Evolutionary conservation across 352 stramenopile species (phyloP), one percentile per base, ranked within the genome.

Genomic region (Globisporangium parvum): DNA sequence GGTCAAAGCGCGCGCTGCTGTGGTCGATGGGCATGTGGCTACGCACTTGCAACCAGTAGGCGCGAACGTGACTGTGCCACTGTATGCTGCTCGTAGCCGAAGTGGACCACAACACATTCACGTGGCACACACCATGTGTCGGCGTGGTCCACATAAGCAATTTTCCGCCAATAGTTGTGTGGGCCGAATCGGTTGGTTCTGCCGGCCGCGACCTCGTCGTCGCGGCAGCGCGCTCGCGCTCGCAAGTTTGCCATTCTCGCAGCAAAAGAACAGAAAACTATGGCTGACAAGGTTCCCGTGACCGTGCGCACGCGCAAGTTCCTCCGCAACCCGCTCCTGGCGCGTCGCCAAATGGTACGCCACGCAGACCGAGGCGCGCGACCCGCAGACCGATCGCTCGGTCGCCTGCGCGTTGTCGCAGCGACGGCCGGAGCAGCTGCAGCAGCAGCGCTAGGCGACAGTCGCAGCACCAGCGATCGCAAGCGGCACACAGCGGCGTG

Each of bases 241-340:
- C 44, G 37, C 69, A 57, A 63, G 44, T 63, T 60, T 55, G 52
- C 53, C 59, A 63, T 85, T 85, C 78, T 77, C 79, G 67, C 59
- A 66, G 54, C 55, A 62, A 68, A 66, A 70, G 66, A 77, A 81
- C 71, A 71, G 77, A 79, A 79, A 87, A 93, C 77, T 70, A 97
- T 96, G 88, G 77, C 86, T 86, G 86, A 94, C 70, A 93, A 95
- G 75, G 76, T 84, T 71, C 86, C 93, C 69, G 96, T 99, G 70
- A 98, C 97, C 60, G 95, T 99, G 66, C 96, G 98, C 77, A 99
- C 96, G 67, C 93, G 96, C 76, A 99, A 99, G 88, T 99, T 99
- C 83, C 93, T 98, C 67, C 84, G 91, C 71, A 99, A 99, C 88
- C 88, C 91, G 53, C 93, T 99, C 63, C 83, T 99, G 59, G 80